These are phyloP conservation scores for Chalciporus piperatus DNA, from an alignment of 768 basidiomycete species.

Conservation along the genomic window DNA sequence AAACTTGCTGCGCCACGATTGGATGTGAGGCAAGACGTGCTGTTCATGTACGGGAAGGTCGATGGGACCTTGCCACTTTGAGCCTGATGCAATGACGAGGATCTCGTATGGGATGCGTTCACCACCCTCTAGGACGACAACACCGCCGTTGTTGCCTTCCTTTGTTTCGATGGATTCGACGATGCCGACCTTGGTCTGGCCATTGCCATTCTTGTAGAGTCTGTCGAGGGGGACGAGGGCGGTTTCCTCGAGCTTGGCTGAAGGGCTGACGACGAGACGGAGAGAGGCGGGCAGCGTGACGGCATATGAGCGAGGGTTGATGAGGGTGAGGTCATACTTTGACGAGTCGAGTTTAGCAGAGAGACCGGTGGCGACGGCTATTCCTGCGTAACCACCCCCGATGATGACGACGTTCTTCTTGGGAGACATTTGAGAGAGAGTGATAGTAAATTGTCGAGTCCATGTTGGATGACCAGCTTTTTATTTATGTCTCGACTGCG, in stretches of 20 bases:
- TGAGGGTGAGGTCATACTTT: conserved; percentile 51
- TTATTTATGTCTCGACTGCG: neutral
- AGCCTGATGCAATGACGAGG: conserved; percentile 61
- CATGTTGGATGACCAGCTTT: neutral
- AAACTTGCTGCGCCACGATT: conserved; percentile 32
- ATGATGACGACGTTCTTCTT: conserved; percentile 50
- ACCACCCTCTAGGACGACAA: conserved; percentile 50
- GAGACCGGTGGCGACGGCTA: conserved; percentile 43
- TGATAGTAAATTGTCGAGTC: neutral
- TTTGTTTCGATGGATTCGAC: conserved; percentile 40
- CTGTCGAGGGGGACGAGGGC: conserved; percentile 52
- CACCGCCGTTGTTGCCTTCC: conserved; percentile 36
- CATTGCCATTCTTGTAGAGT: conserved; percentile 46
- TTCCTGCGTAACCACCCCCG: conserved; percentile 52
- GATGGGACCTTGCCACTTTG: conserved; percentile 49
- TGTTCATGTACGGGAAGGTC: conserved; percentile 38
- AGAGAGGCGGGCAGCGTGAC: conserved; percentile 49
- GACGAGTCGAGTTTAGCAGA: conserved; percentile 47
- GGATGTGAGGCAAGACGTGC: conserved; percentile 30
- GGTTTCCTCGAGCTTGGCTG: conserved; percentile 38
- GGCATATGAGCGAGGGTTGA: conserved; percentile 50
- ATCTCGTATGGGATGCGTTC: conserved; percentile 49
- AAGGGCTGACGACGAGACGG: conserved; percentile 46
- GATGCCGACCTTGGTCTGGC: conserved; percentile 33
- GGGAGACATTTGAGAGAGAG: conserved; percentile 4